Evolutionary conservation across 257 asterid species (phyloP), one percentile per base, ranked within the genome.

Genomic region (Solanum clarkiae): DNA sequence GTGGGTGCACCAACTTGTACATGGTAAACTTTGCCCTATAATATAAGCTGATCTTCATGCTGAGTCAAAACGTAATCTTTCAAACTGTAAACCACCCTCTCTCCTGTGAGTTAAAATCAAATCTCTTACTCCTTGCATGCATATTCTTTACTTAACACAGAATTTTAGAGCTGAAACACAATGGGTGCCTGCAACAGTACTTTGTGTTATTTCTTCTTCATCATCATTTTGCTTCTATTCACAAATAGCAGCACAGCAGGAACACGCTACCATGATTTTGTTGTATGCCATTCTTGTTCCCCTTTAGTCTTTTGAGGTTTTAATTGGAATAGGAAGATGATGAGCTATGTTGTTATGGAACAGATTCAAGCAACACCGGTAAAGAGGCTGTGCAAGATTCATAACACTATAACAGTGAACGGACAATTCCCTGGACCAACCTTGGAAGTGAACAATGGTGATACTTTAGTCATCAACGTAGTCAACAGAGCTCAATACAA

Each of bases 311-410:
- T 70, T 72, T 24, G 7, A 2, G 1, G 16, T 12, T 10, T 60
- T 55, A 14, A 65, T 32, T 40, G 42, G 29, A 17, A 80, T 22
- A 15, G n/a, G 65, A 54, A 44, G 15, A 55, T 13, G 11, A 4
- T 56, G 29, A 56, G 36, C n/a, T 40, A n/a, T 56, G 55, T 80
- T 36, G 20, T n/a, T 80, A 54, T 82, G 63, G 55, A 85, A 87
- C 81, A 95, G 98, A 86, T 95, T 82, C 94, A 94, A 91, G 97
- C 95, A 81, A 92, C 92, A 15, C 91, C 92, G 70, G 96, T 95
- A 96, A 95, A 90, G 93, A 94, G 98, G 94, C 92, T 94, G 92
- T 95, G 97, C 95, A 93, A 91, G n/a, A 93, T 92, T 81, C 99
- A 89, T 82, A 93, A 88, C 86, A 47, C 84, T 0, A 92, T 93